Evolutionary conservation across 371 early-diverging fungal species (phyloP).

Genomic region (Aphelidium insulamus): DNA sequence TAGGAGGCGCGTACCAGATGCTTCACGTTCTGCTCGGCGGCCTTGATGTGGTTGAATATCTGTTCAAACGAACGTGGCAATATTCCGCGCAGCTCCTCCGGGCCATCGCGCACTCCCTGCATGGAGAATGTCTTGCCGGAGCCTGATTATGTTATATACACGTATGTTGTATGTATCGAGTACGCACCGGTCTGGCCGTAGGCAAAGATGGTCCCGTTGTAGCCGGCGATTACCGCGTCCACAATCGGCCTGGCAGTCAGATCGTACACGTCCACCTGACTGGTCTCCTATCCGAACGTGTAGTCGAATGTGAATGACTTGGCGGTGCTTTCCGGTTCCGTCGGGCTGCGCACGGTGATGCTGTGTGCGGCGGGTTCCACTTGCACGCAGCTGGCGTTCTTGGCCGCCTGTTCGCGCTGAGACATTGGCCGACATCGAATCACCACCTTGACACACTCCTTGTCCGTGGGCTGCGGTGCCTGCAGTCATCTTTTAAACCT

Average conservation of each 20-base stretch:
- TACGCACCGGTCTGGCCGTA: conserved; percentile 67
- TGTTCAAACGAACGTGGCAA: conserved; percentile 63
- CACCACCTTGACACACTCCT: conserved; percentile 16
- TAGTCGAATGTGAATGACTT: conserved; percentile 34
- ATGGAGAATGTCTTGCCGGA: conserved; percentile 24
- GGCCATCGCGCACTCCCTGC: conserved; percentile 35
- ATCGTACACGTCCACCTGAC: conserved; percentile 27
- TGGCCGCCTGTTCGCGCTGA: conserved; percentile 22
- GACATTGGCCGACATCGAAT: conserved; percentile 27
- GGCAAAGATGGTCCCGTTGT: conserved; percentile 33
- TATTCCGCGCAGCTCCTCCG: conserved; percentile 41
- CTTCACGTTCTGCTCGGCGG: conserved; percentile 10
- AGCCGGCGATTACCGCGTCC: conserved; percentile 22
- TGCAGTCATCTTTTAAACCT: no score
- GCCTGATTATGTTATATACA: conserved; percentile 23
- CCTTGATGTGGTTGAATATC: conserved; percentile 19
- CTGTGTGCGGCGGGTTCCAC: conserved; percentile 15
- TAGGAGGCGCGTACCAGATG: conserved; percentile 28
- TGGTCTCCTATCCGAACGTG: conserved; percentile 17
- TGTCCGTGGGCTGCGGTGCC: no score
- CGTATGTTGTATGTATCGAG: no score
- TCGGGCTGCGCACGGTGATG: conserved; percentile 11
- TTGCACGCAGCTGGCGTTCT: conserved; percentile 17
- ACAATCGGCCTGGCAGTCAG: conserved; percentile 27
- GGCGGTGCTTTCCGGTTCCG: conserved; percentile 11